phyloP scores from a whole-genome alignment of 2,329 filamentous ascomycete genomes.

The Pseudogymnoascus sp. region DNA sequence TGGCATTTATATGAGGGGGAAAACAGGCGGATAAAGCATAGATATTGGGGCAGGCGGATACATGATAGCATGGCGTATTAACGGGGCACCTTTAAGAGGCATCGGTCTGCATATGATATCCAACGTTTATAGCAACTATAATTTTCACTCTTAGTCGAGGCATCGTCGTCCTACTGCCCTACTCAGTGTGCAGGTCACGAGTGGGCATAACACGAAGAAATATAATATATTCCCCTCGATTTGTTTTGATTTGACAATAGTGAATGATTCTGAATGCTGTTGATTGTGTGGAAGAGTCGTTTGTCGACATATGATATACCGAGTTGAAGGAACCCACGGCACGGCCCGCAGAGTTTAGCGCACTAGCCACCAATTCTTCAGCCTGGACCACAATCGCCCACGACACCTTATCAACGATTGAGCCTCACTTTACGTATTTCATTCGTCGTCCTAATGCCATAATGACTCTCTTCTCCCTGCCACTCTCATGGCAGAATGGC shows the following conservation, averaged over 20 bases:
- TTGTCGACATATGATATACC: neutral
- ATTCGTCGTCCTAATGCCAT: neutral
- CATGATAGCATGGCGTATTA: conserved; percentile 5
- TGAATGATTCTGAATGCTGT: neutral
- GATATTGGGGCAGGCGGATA: neutral
- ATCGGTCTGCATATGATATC: neutral
- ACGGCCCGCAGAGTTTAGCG: neutral
- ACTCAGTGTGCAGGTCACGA: neutral
- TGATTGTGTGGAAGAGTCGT: neutral
- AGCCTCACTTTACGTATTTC: neutral
- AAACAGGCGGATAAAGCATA: neutral
- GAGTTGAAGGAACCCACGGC: neutral
- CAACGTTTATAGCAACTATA: neutral
- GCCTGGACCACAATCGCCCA: neutral
- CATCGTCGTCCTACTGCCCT: neutral
- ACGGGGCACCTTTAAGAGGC: neutral
- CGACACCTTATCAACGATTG: neutral
- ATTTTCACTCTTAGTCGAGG: neutral
- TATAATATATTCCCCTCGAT: neutral
- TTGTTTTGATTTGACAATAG: neutral
- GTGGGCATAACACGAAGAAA: neutral
- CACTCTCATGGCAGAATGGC: conserved; percentile 14
- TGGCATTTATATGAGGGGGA: neutral
- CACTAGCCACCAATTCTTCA: neutral
- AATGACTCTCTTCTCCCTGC: conserved; percentile 24